Base-by-base conservation (phyloP, 176 grass and related monocot species). In the Miscanthus lutarioriparius region DNA sequence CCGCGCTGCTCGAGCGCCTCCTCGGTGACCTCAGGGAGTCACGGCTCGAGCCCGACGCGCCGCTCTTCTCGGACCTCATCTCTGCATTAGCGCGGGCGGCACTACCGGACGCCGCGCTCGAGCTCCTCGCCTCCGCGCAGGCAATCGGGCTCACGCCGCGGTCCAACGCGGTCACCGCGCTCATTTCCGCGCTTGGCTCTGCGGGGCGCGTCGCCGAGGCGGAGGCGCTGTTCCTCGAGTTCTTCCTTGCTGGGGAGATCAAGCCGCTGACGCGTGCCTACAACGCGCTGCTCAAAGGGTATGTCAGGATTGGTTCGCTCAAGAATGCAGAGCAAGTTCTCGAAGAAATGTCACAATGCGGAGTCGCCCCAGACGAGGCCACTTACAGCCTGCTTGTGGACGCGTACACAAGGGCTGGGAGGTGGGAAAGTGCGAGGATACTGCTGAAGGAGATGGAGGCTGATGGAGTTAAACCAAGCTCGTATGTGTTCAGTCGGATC, bases 391-490 rank as follows among this genome's bases (percentile, higher is more conserved):
- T 98, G 26, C 93, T 98, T 14, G 92, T 98, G 49, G 96, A 98
- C 33, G 93, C 91, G 0, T 98, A 98, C 38, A 93, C 87, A 5
- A 88, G 90, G 41, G 92, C 91, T 65, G 93, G 93, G 25, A 83
- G 96, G 16, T 98, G 96, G 96, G 96, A 98, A 83, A 95, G 91
- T 36, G 91, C 96, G 4, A 92, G 93, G 74, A 98, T 98, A 68
- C 83, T 95, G 78, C 82, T 98, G 14, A 94, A 92, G 74, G 96
- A 98, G 81, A 98, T 98, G 96, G 93, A 95, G 32, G 79, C 85
- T 0, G 87, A 93, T 71, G 91, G 89, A 58, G 89, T 95, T 56
- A 88, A 78, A 14, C 96, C 93, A 19, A 95, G 91, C 81, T 91
- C 96, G 2, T 98, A 93, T 67, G 87, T 95, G 27, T 98, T 98